Percentiles rank a stretch among this genome's conserved stretches.
phyloP scores from a whole-genome alignment of 306 rosid genomes.

The Mimosa pudica region DNA sequence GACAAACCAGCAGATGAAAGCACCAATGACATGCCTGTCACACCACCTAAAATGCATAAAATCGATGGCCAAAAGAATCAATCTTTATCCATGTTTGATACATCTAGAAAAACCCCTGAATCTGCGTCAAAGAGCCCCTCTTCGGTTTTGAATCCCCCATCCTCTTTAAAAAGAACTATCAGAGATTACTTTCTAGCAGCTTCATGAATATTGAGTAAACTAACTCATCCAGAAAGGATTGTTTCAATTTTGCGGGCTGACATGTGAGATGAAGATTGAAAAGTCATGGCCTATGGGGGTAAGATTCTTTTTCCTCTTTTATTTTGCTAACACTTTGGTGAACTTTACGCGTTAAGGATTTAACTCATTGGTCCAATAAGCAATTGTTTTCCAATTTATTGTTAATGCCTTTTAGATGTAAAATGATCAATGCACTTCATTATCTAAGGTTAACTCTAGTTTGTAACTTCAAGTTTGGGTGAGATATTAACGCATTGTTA shows the following conservation, averaged over 20 bases:
- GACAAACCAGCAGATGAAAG: constrained; percentile 31
- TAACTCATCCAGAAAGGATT: neutral
- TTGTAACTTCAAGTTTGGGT: neutral
- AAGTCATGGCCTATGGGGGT: constrained; percentile 30
- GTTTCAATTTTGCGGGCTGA: constrained; percentile 4
- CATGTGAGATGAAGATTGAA: constrained; percentile 4
- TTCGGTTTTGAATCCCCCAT: constrained; percentile 87
- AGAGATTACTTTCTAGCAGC: constrained; percentile 75
- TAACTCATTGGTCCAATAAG: neutral
- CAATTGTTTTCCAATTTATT: neutral
- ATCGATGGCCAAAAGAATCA: constrained; percentile 55
- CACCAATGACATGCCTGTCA: constrained; percentile 37
- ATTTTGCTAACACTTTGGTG: neutral
- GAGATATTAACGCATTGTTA: constrained; percentile 3
- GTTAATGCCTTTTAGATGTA: neutral
- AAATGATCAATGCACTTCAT: neutral
- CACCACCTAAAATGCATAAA: constrained; percentile 54
- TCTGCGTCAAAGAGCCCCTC: constrained; percentile 80
- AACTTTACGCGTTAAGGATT: neutral
- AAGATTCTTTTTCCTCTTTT: constrained; percentile 28
- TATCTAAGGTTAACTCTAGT: neutral
- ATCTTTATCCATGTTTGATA: constrained; percentile 38
- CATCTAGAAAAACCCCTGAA: constrained; percentile 73
- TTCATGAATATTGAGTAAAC: constrained; percentile 35
- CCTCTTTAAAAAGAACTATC: constrained; percentile 83